Conservation (phyloP, 129 eudicot genomes). For the Cynara cardunculus region DNA sequence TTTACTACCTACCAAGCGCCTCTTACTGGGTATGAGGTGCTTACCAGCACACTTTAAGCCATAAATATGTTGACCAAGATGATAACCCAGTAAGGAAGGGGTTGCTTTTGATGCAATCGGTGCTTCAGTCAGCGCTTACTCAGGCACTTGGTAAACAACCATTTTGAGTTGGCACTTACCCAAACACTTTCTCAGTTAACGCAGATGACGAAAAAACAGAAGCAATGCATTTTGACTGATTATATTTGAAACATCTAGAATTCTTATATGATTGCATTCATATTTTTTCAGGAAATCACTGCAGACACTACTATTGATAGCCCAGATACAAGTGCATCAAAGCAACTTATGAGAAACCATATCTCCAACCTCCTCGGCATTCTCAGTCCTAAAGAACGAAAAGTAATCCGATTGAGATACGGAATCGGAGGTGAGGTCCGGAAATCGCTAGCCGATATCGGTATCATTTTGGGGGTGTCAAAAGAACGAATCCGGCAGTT, state of each 20-base stretch:
- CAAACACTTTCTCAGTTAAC: too few relatives aligned
- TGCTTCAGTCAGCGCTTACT: too few relatives aligned
- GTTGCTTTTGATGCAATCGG: too few relatives aligned
- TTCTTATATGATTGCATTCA: neutral
- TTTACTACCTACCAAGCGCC: too few relatives aligned
- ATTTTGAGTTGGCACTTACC: too few relatives aligned
- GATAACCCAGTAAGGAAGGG: too few relatives aligned
- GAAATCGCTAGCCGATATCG: slow-evolving; percentile 61
- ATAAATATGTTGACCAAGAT: too few relatives aligned
- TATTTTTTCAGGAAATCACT: slow-evolving; percentile 58
- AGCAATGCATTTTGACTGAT: too few relatives aligned
- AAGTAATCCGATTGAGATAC: slow-evolving; percentile 54
- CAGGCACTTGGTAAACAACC: too few relatives aligned
- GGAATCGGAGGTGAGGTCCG: slow-evolving; percentile 55
- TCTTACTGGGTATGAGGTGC: too few relatives aligned
- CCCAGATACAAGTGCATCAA: slow-evolving; percentile 51
- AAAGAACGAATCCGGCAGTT: slow-evolving; percentile 79
- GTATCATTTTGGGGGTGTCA: slow-evolving; percentile 59
- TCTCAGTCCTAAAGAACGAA: slow-evolving; percentile 64
- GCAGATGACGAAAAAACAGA: too few relatives aligned
- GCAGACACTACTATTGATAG: slow-evolving; percentile 61
- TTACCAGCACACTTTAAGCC: too few relatives aligned
- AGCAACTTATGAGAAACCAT: slow-evolving; percentile 80
- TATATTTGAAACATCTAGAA: neutral
- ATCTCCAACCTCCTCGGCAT: slow-evolving; percentile 53